Percentiles rank a stretch among this genome's conserved stretches.
phyloP scores from a whole-genome alignment of 2,329 filamentous ascomycete species.

The Teratosphaeriaceae sp. region DNA sequence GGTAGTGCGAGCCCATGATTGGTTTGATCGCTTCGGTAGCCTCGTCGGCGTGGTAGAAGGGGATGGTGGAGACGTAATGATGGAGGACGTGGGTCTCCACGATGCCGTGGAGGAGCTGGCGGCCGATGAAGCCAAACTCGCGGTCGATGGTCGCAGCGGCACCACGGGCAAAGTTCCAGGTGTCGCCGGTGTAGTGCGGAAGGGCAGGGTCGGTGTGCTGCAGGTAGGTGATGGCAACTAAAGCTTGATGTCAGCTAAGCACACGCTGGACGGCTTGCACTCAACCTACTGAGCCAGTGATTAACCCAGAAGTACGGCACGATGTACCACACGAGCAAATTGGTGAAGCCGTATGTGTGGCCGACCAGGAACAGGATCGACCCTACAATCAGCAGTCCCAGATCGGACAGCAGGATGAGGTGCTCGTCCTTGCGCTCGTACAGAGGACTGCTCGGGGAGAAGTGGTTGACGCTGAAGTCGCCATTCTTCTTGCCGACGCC shows the following conservation, averaged over 20 bases:
- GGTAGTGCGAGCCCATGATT: conserved; percentile 95
- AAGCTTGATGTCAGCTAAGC: neutral
- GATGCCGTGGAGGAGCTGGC: conserved; percentile 86
- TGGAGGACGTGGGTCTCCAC: conserved; percentile 97
- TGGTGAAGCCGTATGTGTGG: conserved; percentile 73
- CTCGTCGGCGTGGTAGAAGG: conserved; percentile 95
- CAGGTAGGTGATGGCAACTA: conserved; percentile 93
- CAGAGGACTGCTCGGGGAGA: conserved; percentile 77
- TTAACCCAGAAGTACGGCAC: conserved; percentile 96
- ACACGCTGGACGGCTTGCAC: conserved; percentile 18
- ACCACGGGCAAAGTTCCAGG: conserved; percentile 91
- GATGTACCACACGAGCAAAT: conserved; percentile 92
- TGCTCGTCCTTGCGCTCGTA: conserved; percentile 89
- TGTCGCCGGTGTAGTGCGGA: conserved; percentile 78
- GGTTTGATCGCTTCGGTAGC: conserved; percentile 89
- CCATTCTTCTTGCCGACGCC: conserved; percentile 91
- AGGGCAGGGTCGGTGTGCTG: conserved; percentile 95
- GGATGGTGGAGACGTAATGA: conserved; percentile 94
- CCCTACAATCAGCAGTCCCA: conserved; percentile 60
- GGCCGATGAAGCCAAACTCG: conserved; percentile 93
- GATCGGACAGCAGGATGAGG: conserved; percentile 76
- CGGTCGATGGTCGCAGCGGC: conserved; percentile 94
- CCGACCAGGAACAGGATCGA: conserved; percentile 61
- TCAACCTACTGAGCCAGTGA: conserved; percentile 85
- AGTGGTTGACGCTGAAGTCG: conserved; percentile 84